These are phyloP conservation scores for Podochytrium sp. DNA, from an alignment of 192 early-diverging fungal species.

Conservation along the genomic window DNA sequence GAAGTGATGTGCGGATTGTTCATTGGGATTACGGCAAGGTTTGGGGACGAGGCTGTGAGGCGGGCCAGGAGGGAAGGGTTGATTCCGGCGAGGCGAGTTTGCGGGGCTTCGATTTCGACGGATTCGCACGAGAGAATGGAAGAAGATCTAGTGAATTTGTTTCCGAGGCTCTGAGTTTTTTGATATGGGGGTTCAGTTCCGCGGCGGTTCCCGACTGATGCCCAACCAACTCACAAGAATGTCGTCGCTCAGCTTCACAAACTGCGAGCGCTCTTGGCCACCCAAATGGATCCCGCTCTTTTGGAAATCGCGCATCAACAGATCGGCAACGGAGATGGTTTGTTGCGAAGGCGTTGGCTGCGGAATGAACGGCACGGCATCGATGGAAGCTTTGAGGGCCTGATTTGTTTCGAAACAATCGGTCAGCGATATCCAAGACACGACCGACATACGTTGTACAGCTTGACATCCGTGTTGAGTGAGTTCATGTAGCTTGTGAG, in stretches of 20 bases:
- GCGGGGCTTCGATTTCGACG: slow-evolving; percentile 38
- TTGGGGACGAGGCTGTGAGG: slow-evolving; percentile 16
- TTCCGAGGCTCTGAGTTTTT: slow-evolving; percentile 18
- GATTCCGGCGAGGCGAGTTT: slow-evolving; percentile 36
- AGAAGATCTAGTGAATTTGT: slow-evolving; percentile 1
- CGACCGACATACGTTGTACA: slow-evolving; percentile 68
- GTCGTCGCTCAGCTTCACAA: slow-evolving; percentile 82
- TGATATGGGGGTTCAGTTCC: neutral
- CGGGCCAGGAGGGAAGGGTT: slow-evolving; percentile 14
- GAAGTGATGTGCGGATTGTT: slow-evolving; percentile 56
- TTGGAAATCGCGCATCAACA: slow-evolving; percentile 92
- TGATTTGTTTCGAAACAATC: slow-evolving; percentile 28
- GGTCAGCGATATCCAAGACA: neutral
- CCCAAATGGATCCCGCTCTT: slow-evolving; percentile 91
- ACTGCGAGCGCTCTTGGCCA: slow-evolving; percentile 62
- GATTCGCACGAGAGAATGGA: neutral
- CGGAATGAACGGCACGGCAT: slow-evolving; percentile 37
- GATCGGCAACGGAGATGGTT: slow-evolving; percentile 66
- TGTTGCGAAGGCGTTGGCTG: slow-evolving; percentile 46
- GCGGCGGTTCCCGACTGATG: neutral
- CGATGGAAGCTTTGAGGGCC: slow-evolving; percentile 71
- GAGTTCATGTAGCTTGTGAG: slow-evolving; percentile 87
- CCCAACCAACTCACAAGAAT: slow-evolving; percentile 75
- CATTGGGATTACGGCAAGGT: slow-evolving; percentile 61
- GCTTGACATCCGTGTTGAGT: slow-evolving; percentile 87